phyloP scores from a whole-genome alignment of 2,329 filamentous ascomycete species.

The Pseudogymnoascus sp. region DNA sequence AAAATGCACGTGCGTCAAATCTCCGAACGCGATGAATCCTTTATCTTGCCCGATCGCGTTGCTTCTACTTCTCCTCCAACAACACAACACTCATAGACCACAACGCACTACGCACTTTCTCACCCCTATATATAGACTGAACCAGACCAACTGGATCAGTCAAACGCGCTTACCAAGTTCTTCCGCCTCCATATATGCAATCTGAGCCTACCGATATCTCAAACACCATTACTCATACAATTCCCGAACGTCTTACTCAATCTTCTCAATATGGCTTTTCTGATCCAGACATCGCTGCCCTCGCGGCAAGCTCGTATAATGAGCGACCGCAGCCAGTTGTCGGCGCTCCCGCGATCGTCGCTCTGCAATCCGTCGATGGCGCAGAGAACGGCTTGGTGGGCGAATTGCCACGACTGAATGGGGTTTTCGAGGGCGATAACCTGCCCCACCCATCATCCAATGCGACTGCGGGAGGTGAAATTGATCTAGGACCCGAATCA shows the following conservation, averaged over 20 bases:
- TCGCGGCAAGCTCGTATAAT: slow-evolving; percentile 13
- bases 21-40: slow-evolving; percentile 1
- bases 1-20: slow-evolving; percentile 8
- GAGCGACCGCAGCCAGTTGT: slow-evolving; percentile 26
- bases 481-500: slow-evolving; percentile 43
- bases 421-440: slow-evolving; percentile 13
- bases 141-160: slow-evolving; percentile 26
- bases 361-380: slow-evolving; percentile 19
- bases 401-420: slow-evolving; percentile 47
- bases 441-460: slow-evolving; percentile 25
- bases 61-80: background rate
- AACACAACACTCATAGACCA: background rate
- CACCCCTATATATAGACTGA: background rate
- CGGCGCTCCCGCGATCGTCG: slow-evolving; percentile 19
- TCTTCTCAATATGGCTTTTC: slow-evolving; percentile 52
- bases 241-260: slow-evolving; percentile 26
- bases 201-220: slow-evolving; percentile 45
- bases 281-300: slow-evolving; percentile 35
- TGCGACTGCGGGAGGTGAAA: slow-evolving; percentile 52
- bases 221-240: slow-evolving; percentile 34
- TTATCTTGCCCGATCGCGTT: background rate
- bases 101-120: background rate
- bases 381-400: slow-evolving; percentile 41
- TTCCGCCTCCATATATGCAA: slow-evolving; percentile 55
- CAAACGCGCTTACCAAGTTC: slow-evolving; percentile 17